Conservation (phyloP, 768 basidiomycete genomes). For the Auriscalpium orientale region DNA sequence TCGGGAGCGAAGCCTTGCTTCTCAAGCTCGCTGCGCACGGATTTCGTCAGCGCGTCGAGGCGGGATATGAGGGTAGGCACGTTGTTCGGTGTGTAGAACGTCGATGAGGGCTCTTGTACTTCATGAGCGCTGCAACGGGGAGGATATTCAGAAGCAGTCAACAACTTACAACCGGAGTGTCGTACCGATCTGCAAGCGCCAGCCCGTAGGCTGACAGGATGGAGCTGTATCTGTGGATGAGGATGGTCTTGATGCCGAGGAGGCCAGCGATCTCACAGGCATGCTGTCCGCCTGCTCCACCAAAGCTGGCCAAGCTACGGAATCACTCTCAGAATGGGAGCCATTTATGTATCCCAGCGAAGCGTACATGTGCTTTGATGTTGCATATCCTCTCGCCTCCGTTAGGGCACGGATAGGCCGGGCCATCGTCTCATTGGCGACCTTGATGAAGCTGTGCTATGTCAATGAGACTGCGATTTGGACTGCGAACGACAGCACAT, state of each 20-base stretch:
- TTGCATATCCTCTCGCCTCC: slow-evolving; percentile 82
- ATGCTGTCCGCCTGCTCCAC: slow-evolving; percentile 87
- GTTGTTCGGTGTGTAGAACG: slow-evolving; percentile 61
- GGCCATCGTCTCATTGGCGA: slow-evolving; percentile 96
- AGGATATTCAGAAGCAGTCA: neutral
- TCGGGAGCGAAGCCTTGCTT: slow-evolving; percentile 75
- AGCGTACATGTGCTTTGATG: slow-evolving; percentile 59
- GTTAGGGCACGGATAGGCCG: slow-evolving; percentile 88
- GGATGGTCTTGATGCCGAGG: slow-evolving; percentile 79
- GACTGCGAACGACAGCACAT: slow-evolving; percentile 15
- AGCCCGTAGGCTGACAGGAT: slow-evolving; percentile 92
- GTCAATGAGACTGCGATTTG: neutral
- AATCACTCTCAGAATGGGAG: neutral
- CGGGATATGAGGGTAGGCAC: slow-evolving; percentile 48
- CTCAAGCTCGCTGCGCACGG: slow-evolving; percentile 60
- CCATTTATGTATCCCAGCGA: no score
- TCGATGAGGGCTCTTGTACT: slow-evolving; percentile 83
- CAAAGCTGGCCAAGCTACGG: slow-evolving; percentile 72
- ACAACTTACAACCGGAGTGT: neutral
- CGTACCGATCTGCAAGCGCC: slow-evolving; percentile 75
- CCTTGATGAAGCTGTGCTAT: slow-evolving; percentile 73
- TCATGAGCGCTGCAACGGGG: slow-evolving; percentile 59
- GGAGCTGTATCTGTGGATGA: slow-evolving; percentile 88
- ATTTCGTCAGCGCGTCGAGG: slow-evolving; percentile 57
- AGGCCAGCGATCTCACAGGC: slow-evolving; percentile 87